A percentile compares a stretch with the other conserved stretches of the same genome.
Evolutionary conservation across 116 monocot genomes (phyloP).

Genomic region (Cymodocea nodosa): DNA sequence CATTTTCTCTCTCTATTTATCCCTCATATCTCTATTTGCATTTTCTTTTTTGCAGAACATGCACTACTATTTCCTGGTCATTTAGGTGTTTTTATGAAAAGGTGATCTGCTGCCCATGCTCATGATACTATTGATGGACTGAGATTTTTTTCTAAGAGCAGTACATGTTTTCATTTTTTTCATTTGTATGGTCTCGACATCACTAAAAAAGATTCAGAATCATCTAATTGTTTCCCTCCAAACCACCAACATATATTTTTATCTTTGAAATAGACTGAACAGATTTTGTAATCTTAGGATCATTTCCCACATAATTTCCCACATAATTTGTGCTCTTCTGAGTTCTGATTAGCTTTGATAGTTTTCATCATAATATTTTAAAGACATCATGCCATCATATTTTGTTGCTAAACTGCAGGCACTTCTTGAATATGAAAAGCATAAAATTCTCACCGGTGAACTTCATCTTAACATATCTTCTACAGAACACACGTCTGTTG

Average conservation of each 20-base stretch:
- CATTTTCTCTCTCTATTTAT: too few species aligned
- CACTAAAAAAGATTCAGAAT: too few species aligned
- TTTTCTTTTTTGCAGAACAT: slow-evolving; percentile 50
- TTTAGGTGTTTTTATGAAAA: slow-evolving; percentile 85
- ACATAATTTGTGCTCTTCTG: too few species aligned
- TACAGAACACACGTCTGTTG: slow-evolving; percentile 27
- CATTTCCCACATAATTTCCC: too few species aligned
- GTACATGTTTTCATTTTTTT: neutral
- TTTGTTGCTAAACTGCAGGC: slow-evolving; percentile 27
- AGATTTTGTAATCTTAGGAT: too few species aligned
- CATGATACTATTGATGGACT: neutral
- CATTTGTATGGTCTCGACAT: too few species aligned
- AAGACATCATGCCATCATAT: neutral
- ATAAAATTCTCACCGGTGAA: slow-evolving; percentile 76
- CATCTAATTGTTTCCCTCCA: too few species aligned
- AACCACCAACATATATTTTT: too few species aligned
- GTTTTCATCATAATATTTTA: too few species aligned
- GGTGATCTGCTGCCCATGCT: slow-evolving; percentile 22
- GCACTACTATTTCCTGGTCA: slow-evolving; percentile 88
- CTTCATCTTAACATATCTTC: slow-evolving; percentile 44
- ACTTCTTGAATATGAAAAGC: slow-evolving; percentile 92
- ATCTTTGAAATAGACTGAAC: too few species aligned
- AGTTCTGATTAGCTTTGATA: too few species aligned
- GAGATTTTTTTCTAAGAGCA: neutral
- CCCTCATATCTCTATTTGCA: too few species aligned